phyloP scores from a whole-genome alignment of 768 basidiomycete species.

The Leucogyrophana mollusca region DNA sequence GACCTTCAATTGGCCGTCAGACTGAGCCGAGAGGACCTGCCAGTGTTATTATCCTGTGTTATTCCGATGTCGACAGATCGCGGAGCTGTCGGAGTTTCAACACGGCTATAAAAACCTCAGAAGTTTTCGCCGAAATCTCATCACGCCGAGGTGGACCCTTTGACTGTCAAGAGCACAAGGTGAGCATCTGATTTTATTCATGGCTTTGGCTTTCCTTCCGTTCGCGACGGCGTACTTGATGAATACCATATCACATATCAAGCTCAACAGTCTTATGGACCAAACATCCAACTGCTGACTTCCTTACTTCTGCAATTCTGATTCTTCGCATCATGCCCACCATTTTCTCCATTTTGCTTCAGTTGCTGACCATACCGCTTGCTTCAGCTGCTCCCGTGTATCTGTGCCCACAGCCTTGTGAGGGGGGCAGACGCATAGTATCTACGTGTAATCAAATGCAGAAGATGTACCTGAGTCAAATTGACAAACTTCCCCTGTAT shows the following conservation, averaged over 20 bases:
- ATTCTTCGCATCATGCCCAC: too few relatives aligned
- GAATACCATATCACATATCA: slow-evolving; percentile 41
- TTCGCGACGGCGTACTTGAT: slow-evolving; percentile 24
- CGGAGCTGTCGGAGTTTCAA: slow-evolving; percentile 10
- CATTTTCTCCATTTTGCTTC: too few relatives aligned
- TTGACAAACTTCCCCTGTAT: too few relatives aligned
- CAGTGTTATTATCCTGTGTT: too few relatives aligned
- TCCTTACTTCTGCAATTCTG: slow-evolving; percentile 44
- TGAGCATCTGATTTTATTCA: background rate
- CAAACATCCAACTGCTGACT: slow-evolving; percentile 38
- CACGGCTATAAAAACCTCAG: background rate
- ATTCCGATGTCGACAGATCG: too few relatives aligned
- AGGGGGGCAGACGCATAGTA: too few relatives aligned
- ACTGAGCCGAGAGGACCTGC: too few relatives aligned
- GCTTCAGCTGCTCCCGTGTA: too few relatives aligned
- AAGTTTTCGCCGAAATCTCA: background rate
- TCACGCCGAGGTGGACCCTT: background rate
- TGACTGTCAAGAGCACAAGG: background rate
- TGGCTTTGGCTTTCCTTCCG: background rate
- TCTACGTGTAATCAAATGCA: too few relatives aligned
- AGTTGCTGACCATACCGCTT: background rate
- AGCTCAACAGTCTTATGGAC: slow-evolving; percentile 51
- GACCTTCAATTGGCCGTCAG: too few relatives aligned
- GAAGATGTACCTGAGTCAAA: too few relatives aligned
- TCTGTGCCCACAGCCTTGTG: too few relatives aligned